Evolutionary conservation across 148 eudicot genomes (phyloP), one percentile per base, ranked within the genome.

Genomic region (Silene uniflora): DNA sequence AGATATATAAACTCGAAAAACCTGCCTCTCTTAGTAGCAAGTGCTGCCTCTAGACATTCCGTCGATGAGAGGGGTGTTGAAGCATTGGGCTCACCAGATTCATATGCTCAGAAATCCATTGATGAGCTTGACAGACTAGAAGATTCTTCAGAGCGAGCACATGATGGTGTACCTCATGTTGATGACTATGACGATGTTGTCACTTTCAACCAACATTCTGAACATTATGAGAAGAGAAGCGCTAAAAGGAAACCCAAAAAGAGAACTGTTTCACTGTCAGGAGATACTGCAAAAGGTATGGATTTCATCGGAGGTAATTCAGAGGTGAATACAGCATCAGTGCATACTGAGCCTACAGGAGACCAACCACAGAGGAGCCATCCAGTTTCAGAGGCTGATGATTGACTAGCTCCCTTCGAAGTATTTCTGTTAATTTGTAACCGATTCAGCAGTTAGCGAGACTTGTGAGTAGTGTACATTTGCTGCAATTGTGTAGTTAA

Each of bases 261-360:
- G 75, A 89, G 93, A 84, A 71, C 83, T 70, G 72, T 90, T 76
- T 84, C 87, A 35, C 79, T 91, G 56, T 76, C 64, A 27, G 88
- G 79, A 66, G 85, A 56, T 69, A 54, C 54, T 63, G 19, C 62
- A 68, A 62, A 69, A 60, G 61, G 73, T 46, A 66, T 49, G 71
- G 67, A 80, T 24, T 62, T 44, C 76, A 62, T 25, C 80, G 72
- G 67, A 60, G 59, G 69, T 62, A 12, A 27, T 75, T 54, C n/a
- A 60, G 64, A 62, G 52, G 59, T 62, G 46, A 77, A 61, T 27
- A 18, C 74, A 76, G 54, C 14, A 44, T 47, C 79, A 17, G 19
- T 21, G 65, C 49, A 52, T 61, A 76, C 11, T 74, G 73, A 76
- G 18, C 72, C 77, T 39, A 65, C 62, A 52, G 70, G 16, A 64